Evolutionary conservation across 1,284 basidiomycete genomes (phyloP).

Genomic region (Kwoniella shivajii): DNA sequence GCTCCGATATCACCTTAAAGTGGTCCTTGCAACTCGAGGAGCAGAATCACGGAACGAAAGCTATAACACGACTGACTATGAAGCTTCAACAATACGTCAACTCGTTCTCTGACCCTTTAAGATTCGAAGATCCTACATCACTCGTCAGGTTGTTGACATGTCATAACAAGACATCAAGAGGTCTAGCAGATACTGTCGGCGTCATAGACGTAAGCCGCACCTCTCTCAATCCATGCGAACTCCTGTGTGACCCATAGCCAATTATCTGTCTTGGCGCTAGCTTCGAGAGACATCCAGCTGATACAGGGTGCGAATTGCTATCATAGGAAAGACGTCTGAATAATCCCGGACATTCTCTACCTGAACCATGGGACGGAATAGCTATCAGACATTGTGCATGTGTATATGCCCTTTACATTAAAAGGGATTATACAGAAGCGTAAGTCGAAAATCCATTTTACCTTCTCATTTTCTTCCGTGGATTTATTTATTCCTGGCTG

Average conservation of each 20-base stretch:
- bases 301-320: neutral
- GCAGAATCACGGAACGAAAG: no score
- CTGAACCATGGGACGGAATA: constrained; percentile 49
- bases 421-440: constrained; percentile 39
- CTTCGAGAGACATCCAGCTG: neutral
- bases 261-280: neutral
- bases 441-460: constrained; percentile 33
- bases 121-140: constrained; percentile 29
- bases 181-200: constrained; percentile 44
- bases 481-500: neutral
- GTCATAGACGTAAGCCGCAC: constrained; percentile 38
- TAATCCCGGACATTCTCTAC: constrained; percentile 42
- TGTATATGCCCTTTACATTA: constrained; percentile 37
- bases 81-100: constrained; percentile 47
- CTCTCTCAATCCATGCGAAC: neutral
- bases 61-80: no score
- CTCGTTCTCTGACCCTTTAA: constrained; percentile 41
- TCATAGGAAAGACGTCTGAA: constrained; percentile 35
- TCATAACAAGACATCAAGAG: constrained; percentile 41
- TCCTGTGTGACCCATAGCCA: neutral
- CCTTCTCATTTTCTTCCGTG: neutral
- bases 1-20: no score
- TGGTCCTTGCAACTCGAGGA: no score
- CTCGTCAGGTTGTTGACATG: constrained; percentile 39
- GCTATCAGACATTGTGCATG: constrained; percentile 49